Evolutionary conservation across 225 moss, liverwort and hornwort species (phyloP).

Genomic region (Physcomitrellopsis africana): DNA sequence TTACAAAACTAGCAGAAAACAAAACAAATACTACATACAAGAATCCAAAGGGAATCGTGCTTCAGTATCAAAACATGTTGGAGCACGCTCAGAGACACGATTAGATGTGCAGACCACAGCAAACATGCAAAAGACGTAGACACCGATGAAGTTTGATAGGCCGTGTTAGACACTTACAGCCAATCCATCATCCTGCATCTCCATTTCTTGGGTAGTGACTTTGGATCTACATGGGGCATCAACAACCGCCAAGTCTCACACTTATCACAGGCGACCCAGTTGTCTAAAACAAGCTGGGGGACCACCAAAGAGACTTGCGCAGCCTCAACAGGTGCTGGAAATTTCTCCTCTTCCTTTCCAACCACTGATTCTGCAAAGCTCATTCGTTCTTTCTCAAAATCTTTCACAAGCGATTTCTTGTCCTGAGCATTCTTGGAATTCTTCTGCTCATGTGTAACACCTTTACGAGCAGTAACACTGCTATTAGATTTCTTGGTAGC

Average conservation of each 20-base stretch:
- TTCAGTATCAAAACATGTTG: constrained; percentile 16
- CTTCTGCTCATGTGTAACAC: constrained; percentile 44
- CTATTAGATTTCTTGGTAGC: constrained; percentile 37
- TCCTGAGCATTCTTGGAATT: constrained; percentile 49
- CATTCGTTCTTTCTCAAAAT: constrained; percentile 49
- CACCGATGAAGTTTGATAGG: background rate
- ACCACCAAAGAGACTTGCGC: constrained; percentile 36
- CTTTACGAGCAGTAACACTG: constrained; percentile 43
- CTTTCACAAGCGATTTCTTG: constrained; percentile 40
- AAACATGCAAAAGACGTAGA: background rate
- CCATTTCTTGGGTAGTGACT: constrained; percentile 76
- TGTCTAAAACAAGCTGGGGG: constrained; percentile 66
- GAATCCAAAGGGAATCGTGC: constrained; percentile 11
- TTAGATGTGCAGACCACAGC: constrained; percentile 5
- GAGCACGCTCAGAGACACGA: constrained; percentile 20
- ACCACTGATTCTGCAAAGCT: constrained; percentile 30
- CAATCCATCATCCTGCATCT: constrained; percentile 94
- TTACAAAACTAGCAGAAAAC: background rate
- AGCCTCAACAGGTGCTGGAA: constrained; percentile 33
- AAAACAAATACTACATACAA: constrained; percentile 19
- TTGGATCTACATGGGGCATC: constrained; percentile 62
- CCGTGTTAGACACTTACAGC: constrained; percentile 70
- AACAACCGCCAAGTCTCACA: constrained; percentile 90
- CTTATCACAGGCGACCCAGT: constrained; percentile 92
- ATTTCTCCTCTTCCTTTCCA: constrained; percentile 43